Percentiles rank a stretch among this genome's conserved stretches.
Conservation (phyloP, 148 eudicot genomes). For the Amaranthus hypochondriacus region DNA sequence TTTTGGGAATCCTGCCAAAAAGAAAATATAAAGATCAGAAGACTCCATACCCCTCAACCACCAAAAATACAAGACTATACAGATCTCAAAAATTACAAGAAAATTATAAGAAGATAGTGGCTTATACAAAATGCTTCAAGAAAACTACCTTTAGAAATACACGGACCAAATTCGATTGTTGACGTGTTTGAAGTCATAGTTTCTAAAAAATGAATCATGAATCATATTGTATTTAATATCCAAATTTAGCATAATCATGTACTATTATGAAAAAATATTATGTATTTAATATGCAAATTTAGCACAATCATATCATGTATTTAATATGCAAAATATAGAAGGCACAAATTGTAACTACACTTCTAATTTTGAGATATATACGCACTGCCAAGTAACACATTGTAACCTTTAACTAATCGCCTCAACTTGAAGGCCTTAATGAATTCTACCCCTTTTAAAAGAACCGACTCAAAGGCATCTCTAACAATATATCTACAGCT, state of each 20-base stretch:
- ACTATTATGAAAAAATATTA: background rate
- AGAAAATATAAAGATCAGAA: background rate
- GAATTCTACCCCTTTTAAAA: background rate
- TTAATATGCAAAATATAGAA: background rate
- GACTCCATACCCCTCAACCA: background rate
- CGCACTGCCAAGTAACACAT: background rate
- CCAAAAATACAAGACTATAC: background rate
- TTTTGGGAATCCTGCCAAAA: constrained; percentile 52
- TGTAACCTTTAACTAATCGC: background rate
- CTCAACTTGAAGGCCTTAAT: background rate
- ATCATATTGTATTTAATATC: background rate
- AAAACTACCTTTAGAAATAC: background rate
- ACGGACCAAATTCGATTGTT: background rate
- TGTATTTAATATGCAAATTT: background rate
- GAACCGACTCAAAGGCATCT: background rate
- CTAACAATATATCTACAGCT: background rate
- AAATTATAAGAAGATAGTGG: background rate
- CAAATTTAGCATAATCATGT: background rate
- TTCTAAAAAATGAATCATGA: background rate
- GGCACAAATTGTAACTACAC: background rate
- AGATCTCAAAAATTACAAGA: background rate
- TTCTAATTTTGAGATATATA: background rate
- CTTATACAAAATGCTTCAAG: background rate
- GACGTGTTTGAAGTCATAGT: too few relatives aligned
- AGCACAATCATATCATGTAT: background rate